Base-by-base conservation (phyloP, 306 rosid genomes). In the Inga leiocalycina region DNA sequence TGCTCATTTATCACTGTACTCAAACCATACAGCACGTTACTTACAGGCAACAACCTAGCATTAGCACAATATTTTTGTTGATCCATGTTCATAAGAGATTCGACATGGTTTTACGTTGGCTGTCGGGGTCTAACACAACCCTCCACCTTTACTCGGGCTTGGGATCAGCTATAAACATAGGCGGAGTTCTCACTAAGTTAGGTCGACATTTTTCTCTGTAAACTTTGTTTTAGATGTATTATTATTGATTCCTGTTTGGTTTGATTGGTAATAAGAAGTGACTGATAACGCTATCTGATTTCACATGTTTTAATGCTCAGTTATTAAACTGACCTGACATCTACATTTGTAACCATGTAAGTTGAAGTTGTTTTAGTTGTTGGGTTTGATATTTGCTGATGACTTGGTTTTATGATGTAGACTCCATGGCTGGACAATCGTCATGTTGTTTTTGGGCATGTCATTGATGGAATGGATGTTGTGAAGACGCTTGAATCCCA, bases 371-470 rank as follows among this genome's bases (percentile, higher is more conserved):
- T 86, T 61, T 82, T 61, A 56, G 46, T 75, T 87, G 68, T 81
- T 54, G 43, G 81, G 54, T 82, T 69, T 73, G 65, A 45, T 54
- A 37, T 46, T 16, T 56, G 68, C 59, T 22, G 61, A 65, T 84
- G 76, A 87, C 20, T n/a, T 81, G 14, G 12, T 83, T 74, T 84
- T 81, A 39, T 84, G 76, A 77, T 85, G 84, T 65, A 95, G 99
- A 95, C 97, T 83, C 98, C 93, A 6, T 95, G 99, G 99, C 83
- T 95, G 88, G 99, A 95, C 88, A 84, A 93, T 83, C 93, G 94
- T 51, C 98, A 95, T 43, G 98, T 95, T 48, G 98, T 95, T 79
- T 92, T 93, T 64, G 97, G 97, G 68, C 91, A 93, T 10, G 90
- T 95, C 54, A 71, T 91, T 39, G 98, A 93, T 61, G 97, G 97